These are phyloP conservation scores for Leishmania amazonensis DNA, from an alignment of 208 protist genomes.

Conservation along the genomic window DNA sequence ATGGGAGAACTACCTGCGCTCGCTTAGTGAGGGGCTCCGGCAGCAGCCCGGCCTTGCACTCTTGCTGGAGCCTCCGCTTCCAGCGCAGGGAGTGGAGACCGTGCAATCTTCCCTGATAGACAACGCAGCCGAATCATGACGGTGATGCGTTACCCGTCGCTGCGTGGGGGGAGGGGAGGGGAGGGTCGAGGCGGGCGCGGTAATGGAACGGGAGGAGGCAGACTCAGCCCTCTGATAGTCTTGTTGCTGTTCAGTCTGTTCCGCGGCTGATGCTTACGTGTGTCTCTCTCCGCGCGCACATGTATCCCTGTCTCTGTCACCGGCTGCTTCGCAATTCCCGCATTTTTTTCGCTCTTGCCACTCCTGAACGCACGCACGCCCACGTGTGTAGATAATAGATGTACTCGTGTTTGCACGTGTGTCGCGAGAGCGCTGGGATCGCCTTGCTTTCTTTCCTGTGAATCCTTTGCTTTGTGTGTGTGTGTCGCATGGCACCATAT, in stretches of 20 bases:
- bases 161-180: background rate
- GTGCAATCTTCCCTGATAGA: background rate
- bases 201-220: background rate
- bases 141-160: background rate
- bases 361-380: background rate
- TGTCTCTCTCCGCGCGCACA: background rate
- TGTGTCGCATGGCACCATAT: background rate
- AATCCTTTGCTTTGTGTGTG: background rate
- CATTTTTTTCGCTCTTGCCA: background rate
- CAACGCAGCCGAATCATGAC: background rate
- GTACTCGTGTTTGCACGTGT: background rate
- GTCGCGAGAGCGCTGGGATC: background rate
- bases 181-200: background rate
- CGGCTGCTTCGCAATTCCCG: background rate
- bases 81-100: background rate
- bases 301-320: background rate
- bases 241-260: background rate
- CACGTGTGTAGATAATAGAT: background rate
- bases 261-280: background rate
- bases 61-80: slow-evolving; percentile 10
- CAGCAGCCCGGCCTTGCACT: slow-evolving; percentile 17
- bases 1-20: slow-evolving; percentile 53
- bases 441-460: background rate
- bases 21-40: slow-evolving; percentile 44
- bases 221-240: background rate